Conservation (phyloP, 257 asterid genomes). For the Solanum piurae region DNA sequence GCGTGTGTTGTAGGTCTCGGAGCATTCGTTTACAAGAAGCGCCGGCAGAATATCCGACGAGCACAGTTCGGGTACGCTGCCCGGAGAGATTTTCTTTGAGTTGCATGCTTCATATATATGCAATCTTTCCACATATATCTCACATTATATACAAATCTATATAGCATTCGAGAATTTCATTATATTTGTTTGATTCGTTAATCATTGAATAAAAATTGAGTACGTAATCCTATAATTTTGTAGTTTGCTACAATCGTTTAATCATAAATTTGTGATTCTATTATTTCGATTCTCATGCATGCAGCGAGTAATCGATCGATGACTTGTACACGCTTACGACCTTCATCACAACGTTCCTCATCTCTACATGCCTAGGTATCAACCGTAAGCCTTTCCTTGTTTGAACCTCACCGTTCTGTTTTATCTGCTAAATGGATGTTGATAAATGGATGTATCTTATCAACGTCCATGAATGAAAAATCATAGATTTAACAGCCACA, state of each 20-base stretch:
- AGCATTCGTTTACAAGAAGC: conserved; percentile 49
- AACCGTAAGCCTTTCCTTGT: too few species aligned
- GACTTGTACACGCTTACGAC: too few species aligned
- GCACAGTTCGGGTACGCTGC: conserved; percentile 40
- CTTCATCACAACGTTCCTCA: background rate
- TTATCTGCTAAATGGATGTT: background rate
- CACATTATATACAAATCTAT: background rate
- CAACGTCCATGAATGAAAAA: too few species aligned
- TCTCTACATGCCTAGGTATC: too few species aligned
- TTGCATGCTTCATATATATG: background rate
- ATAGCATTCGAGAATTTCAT: background rate
- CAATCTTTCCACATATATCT: background rate
- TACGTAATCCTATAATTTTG: background rate
- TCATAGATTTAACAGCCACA: background rate
- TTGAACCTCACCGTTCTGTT: too few species aligned
- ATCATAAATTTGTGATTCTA: too few species aligned
- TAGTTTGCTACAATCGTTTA: too few species aligned
- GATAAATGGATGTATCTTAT: too few species aligned
- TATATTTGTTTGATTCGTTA: background rate
- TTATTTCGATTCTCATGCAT: too few species aligned
- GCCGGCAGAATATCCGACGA: conserved; percentile 67
- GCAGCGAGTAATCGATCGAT: too few species aligned
- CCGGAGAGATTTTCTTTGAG: conserved; percentile 39
- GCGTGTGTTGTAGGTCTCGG: conserved; percentile 38
- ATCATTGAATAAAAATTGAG: background rate